Conservation (phyloP, 352 stramenopile species). For the Pseudoperonospora humuli region DNA sequence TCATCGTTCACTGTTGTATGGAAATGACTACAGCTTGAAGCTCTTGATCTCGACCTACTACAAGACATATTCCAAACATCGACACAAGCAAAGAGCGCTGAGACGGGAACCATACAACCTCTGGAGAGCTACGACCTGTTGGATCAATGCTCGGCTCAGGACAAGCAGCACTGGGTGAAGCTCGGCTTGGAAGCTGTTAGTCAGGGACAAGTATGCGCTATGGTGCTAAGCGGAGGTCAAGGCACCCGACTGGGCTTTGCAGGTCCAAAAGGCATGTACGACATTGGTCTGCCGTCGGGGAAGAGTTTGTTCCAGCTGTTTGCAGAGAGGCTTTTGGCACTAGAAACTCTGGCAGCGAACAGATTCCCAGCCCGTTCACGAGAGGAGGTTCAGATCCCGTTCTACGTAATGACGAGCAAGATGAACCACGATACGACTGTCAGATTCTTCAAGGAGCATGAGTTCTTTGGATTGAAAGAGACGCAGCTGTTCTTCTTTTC, state of each 20-base stretch:
- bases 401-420: constrained; percentile 97
- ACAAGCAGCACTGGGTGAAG: constrained; percentile 39
- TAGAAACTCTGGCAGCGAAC: constrained; percentile 40
- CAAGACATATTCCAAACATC: constrained; percentile 58
- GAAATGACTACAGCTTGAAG: constrained; percentile 37
- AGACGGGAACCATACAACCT: constrained; percentile 39
- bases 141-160: constrained; percentile 30
- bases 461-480: constrained; percentile 88
- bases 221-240: constrained; percentile 93
- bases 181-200: constrained; percentile 75
- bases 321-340: constrained; percentile 81
- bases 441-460: constrained; percentile 83
- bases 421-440: constrained; percentile 92
- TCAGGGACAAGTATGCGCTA: constrained; percentile 85
- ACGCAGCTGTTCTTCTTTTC: constrained; percentile 92
- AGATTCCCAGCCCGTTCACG: constrained; percentile 9
- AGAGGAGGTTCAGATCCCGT: constrained; percentile 40
- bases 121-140: constrained; percentile 59
- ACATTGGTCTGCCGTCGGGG: constrained; percentile 87
- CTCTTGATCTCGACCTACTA: constrained; percentile 56
- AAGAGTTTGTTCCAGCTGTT: constrained; percentile 94
- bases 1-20: background rate
- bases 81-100: constrained; percentile 16
- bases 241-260: constrained; percentile 95
- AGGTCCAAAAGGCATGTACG: constrained; percentile 93